A percentile compares a stretch with the other conserved stretches of the same genome.
Evolutionary conservation across 768 basidiomycete genomes (phyloP).

Genomic region (Termitomyces heimii): DNA sequence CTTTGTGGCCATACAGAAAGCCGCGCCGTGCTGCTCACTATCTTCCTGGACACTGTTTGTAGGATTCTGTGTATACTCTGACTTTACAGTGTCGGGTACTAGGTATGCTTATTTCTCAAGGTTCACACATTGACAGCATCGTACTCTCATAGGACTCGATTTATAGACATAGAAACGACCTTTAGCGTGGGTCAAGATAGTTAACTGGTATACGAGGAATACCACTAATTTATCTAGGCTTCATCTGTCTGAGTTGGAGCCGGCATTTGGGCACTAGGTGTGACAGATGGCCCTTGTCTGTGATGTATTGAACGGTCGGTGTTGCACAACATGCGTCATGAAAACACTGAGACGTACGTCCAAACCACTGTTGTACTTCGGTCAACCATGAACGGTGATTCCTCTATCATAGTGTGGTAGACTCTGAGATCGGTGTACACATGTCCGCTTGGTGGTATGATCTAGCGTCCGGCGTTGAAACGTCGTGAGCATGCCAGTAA

Average conservation of each 20-base stretch:
- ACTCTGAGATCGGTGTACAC: background rate
- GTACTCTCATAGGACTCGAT: too few species aligned
- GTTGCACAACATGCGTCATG: background rate
- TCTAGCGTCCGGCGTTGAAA: background rate
- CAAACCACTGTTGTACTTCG: background rate
- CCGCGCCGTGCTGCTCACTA: too few species aligned
- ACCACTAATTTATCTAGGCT: background rate
- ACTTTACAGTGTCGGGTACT: too few species aligned
- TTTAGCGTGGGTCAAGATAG: too few species aligned
- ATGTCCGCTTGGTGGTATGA: background rate
- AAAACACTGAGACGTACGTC: background rate
- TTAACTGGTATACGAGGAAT: background rate
- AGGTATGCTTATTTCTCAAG: too few species aligned
- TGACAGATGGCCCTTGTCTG: background rate
- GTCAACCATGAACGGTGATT: background rate
- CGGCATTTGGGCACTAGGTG: background rate
- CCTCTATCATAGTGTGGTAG: background rate
- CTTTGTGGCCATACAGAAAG: too few species aligned
- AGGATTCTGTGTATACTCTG: too few species aligned
- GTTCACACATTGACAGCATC: too few species aligned
- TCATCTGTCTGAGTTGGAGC: background rate
- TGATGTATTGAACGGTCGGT: too few species aligned
- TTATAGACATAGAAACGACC: too few species aligned
- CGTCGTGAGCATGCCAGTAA: background rate
- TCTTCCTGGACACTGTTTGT: too few species aligned